Conservation (phyloP, 345 rosid species). For the Clausena lansium region DNA sequence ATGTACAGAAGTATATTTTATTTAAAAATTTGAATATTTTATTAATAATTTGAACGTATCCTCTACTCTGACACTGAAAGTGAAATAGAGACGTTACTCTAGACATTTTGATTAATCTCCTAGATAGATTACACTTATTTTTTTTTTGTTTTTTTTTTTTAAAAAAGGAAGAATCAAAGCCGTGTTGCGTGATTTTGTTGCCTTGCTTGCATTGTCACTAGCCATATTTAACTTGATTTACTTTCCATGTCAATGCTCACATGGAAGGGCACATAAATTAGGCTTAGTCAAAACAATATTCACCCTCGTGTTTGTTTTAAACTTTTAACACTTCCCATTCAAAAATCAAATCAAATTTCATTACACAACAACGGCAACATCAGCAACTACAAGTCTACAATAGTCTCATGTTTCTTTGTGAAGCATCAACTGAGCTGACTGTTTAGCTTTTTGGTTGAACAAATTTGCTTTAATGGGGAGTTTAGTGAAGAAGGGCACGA, state of each 20-base stretch:
- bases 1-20: too few species aligned
- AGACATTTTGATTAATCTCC: too few species aligned
- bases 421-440: neutral
- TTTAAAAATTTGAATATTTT: slow-evolving; percentile 16
- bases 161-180: too few species aligned
- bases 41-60: slow-evolving; percentile 46
- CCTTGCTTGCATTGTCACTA: neutral
- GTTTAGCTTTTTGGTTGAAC: slow-evolving; percentile 8
- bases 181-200: slow-evolving; percentile 2
- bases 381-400: too few species aligned
- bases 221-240: too few species aligned
- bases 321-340: slow-evolving; percentile 27
- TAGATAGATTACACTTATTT: too few species aligned
- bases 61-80: slow-evolving; percentile 22
- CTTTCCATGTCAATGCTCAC: too few species aligned
- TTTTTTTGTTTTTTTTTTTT: too few species aligned
- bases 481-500: slow-evolving; percentile 44
- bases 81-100: slow-evolving; percentile 46
- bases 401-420: neutral
- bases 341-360: slow-evolving; percentile 35
- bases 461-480: slow-evolving; percentile 45
- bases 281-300: neutral
- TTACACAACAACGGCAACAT: too few species aligned
- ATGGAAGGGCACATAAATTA: too few species aligned
- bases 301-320: slow-evolving; percentile 6